These are phyloP conservation scores for Fagopyrum homotropicum DNA, from an alignment of 148 eudicot species.

Conservation along the genomic window DNA sequence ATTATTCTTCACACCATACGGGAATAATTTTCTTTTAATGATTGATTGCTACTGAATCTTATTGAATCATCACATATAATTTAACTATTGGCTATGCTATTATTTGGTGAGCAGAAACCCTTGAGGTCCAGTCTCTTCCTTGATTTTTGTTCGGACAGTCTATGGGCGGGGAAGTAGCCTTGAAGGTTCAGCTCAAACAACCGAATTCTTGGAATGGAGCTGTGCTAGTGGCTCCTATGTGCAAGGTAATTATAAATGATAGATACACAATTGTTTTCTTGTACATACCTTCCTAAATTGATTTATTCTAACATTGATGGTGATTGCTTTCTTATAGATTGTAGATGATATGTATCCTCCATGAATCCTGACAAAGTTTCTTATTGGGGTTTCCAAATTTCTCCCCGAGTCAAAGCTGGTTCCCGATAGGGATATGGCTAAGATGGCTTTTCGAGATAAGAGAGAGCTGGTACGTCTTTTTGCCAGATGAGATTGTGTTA, in stretches of 20 bases:
- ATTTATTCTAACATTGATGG: neutral
- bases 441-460: constrained; percentile 82
- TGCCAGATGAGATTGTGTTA: neutral
- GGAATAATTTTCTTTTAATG: neutral
- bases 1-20: neutral
- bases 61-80: neutral
- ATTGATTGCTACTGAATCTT: neutral
- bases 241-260: constrained; percentile 27
- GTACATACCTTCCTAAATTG: neutral
- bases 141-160: constrained; percentile 56
- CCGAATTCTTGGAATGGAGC: constrained; percentile 53
- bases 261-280: neutral
- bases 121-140: constrained; percentile 48
- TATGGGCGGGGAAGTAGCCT: constrained; percentile 69
- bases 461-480: constrained; percentile 46
- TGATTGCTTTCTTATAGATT: constrained; percentile 42
- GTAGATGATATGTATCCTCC: constrained; percentile 92
- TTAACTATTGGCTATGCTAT: neutral
- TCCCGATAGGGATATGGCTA: constrained; percentile 73
- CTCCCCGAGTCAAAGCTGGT: constrained; percentile 82
- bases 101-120: constrained; percentile 30
- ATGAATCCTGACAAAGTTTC: constrained; percentile 51
- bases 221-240: constrained; percentile 66
- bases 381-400: constrained; percentile 65
- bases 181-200: constrained; percentile 47